These are phyloP conservation scores for Russula virescens DNA, from an alignment of 768 basidiomycete species.

Conservation along the genomic window DNA sequence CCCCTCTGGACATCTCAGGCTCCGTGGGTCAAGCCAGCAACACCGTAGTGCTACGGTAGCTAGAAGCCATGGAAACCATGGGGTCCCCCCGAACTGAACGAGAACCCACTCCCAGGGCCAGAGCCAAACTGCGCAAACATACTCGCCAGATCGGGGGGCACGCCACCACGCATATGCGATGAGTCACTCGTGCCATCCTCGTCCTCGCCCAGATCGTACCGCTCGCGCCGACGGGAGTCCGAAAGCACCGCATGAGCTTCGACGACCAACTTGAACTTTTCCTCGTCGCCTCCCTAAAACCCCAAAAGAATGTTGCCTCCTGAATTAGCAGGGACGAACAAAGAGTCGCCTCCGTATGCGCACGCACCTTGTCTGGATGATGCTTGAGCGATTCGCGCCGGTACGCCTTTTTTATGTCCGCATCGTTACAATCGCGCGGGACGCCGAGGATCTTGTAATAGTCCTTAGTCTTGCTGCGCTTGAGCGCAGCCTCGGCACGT, in stretches of 20 bases:
- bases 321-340: too few relatives aligned
- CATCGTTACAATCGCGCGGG: constrained; percentile 52
- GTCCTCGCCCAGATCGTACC: constrained; percentile 80
- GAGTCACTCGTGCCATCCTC: constrained; percentile 56
- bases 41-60: not conserved
- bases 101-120: constrained; percentile 1
- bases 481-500: constrained; percentile 76
- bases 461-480: constrained; percentile 86
- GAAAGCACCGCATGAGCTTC: constrained; percentile 82
- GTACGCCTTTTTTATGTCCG: constrained; percentile 89
- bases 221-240: constrained; percentile 61
- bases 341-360: too few relatives aligned
- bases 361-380: constrained; percentile 72
- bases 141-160: constrained; percentile 32
- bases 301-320: too few relatives aligned
- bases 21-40: not conserved
- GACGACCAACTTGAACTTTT: constrained; percentile 87
- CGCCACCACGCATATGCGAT: constrained; percentile 24
- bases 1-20: not conserved
- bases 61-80: constrained; percentile 16
- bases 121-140: constrained; percentile 23
- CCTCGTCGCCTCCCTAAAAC: constrained; percentile 84
- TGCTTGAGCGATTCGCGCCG: constrained; percentile 79
- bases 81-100: constrained; percentile 1
- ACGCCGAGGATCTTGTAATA: constrained; percentile 77